Percentiles rank a stretch among this genome's conserved stretches.
Evolutionary conservation across 495 filamentous ascomycete genomes (phyloP).

Genomic region (Talaromyces thailandensis): DNA sequence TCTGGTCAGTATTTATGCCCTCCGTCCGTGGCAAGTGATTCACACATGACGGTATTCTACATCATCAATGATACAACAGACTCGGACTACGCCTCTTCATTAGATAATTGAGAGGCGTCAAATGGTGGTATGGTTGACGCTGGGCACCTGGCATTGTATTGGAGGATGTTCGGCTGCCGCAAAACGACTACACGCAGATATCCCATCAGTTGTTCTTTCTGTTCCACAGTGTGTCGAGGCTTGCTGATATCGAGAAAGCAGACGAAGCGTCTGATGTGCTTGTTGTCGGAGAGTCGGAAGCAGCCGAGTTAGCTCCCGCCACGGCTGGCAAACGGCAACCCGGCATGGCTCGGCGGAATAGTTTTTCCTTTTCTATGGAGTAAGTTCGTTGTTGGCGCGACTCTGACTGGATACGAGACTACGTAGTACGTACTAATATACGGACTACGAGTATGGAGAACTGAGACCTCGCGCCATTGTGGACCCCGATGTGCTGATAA

Average conservation of each 20-base stretch:
- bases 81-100: neutral
- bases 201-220: no score
- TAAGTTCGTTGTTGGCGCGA: no score
- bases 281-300: neutral
- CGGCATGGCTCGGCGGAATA: neutral
- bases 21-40: conserved; percentile 2
- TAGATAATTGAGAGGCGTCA: neutral
- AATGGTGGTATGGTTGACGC: no score
- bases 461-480: neutral
- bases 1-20: neutral
- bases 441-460: no score
- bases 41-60: conserved; percentile 1
- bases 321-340: neutral
- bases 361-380: no score
- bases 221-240: no score
- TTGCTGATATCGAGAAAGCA: no score
- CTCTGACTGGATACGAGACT: no score
- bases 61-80: conserved; percentile 1
- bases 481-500: neutral
- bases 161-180: no score
- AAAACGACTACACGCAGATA: no score
- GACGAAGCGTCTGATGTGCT: neutral
- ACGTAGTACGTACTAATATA: no score
- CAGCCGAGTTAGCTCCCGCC: neutral
- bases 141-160: no score